Evolutionary conservation across 1,284 basidiomycete genomes (phyloP), one percentile per base, ranked within the genome.

Genomic region (Ceratobasidium sp.): DNA sequence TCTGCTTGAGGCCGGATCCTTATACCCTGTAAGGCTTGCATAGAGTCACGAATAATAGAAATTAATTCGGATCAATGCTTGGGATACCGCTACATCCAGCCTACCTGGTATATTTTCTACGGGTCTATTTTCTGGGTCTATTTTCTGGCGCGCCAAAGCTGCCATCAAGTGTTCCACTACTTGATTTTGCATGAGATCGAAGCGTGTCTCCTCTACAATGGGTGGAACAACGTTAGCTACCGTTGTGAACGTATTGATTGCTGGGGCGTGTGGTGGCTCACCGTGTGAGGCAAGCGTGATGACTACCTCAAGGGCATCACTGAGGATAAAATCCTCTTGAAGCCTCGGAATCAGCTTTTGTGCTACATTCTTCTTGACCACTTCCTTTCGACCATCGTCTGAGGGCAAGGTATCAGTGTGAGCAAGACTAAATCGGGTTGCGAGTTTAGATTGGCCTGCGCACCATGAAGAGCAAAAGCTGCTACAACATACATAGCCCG

Each of bases 401-500:
- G 43, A 46, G 11, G 13, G 2, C 11, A 14, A 46, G 43, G 43
- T 19, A 9, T 14, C 19, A 9, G 43, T 14, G 19, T 46, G 13
- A 46, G 13, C 43, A 13, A 46, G 43, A 13, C 11, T 46, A 2
- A 46, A 9, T 46, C 19, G 13, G 3, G 19, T 46, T 19, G 19
- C 43, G 13, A 13, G 24, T 4, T 56, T 19, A 4, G 27, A 13
- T 6, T 8, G 6, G 27, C 13, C 11, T 1, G 27, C 54, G 4
- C 6, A 56, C 54, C 54, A 34, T 56, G 29, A 31, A 7, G 5
- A 5, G 24, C 54, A 56, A 56, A 56, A 6, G 54, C 54, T 27
- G 54, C 27, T 27, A 56, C 27, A 31, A 34, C 31, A 19, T 56
- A 34, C 27, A 56, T 56, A 31, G 54, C 54, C 27, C 54, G 54